A percentile compares a stretch with the other conserved stretches of the same genome.
phyloP scores from a whole-genome alignment of 345 rosid genomes.

The Noccaea caerulescens region DNA sequence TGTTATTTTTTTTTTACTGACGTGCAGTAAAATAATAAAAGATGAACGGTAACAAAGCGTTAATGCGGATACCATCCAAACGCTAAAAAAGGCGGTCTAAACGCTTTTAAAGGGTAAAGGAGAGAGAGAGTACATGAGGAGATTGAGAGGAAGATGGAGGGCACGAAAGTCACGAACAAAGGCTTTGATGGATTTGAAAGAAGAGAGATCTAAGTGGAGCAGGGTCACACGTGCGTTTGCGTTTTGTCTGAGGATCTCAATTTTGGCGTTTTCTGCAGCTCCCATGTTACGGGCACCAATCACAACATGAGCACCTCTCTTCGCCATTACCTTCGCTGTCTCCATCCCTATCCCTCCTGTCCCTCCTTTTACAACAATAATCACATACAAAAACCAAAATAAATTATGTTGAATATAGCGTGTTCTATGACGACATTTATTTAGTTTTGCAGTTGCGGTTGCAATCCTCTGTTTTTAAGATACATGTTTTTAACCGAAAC shows the following conservation, averaged over 20 bases:
- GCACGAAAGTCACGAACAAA: constrained; percentile 44
- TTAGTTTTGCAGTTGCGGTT: no score
- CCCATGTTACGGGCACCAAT: constrained; percentile 79
- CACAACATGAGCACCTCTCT: constrained; percentile 67
- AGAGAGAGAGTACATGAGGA: constrained; percentile 39
- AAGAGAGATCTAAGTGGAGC: constrained; percentile 46
- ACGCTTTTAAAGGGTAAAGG: not conserved
- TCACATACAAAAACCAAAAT: not conserved
- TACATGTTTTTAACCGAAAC: not conserved
- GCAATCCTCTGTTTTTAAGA: not conserved
- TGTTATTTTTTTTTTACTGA: not conserved
- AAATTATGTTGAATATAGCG: not conserved
- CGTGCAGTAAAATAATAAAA: not conserved
- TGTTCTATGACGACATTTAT: constrained; percentile 2
- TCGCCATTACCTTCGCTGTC: constrained; percentile 77
- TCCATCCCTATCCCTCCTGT: constrained; percentile 93
- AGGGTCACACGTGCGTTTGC: constrained; percentile 43
- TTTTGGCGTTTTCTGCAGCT: constrained; percentile 71
- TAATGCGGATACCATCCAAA: constrained; percentile 25
- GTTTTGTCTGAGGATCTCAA: constrained; percentile 45
- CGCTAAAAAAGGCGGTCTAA: constrained; percentile 12
- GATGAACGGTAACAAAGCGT: not conserved
- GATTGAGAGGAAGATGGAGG: constrained; percentile 44
- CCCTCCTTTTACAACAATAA: constrained; percentile 59
- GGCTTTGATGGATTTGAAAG: constrained; percentile 39